Evolutionary conservation across 768 basidiomycete genomes (phyloP).

Genomic region (Suillus discolor): DNA sequence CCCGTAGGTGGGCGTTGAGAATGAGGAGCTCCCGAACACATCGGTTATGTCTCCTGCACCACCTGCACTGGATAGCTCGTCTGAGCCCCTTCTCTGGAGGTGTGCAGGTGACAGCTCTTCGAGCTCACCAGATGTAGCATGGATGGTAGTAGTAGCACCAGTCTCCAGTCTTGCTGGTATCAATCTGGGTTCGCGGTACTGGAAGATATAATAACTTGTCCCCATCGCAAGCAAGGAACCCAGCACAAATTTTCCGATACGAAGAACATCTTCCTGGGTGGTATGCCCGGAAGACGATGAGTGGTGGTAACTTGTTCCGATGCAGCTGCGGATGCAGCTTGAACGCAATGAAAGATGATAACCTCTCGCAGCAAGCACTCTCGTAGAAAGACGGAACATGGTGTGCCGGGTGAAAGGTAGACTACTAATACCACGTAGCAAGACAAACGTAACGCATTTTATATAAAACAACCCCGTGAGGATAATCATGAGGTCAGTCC

Average conservation of each 20-base stretch:
- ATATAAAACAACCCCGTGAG: background rate
- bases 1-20: slow-evolving; percentile 41
- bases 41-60: background rate
- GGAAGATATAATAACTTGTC: slow-evolving; percentile 21
- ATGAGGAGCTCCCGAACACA: slow-evolving; percentile 5
- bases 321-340: background rate
- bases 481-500: background rate
- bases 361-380: background rate
- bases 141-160: background rate
- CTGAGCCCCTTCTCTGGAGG: slow-evolving; percentile 6
- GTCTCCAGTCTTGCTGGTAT: slow-evolving; percentile 11
- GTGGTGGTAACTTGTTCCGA: background rate
- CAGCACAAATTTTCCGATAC: slow-evolving; percentile 16
- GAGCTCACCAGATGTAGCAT: background rate
- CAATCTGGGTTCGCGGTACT: slow-evolving; percentile 4
- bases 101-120: slow-evolving; percentile 7
- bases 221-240: slow-evolving; percentile 25
- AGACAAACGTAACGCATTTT: background rate
- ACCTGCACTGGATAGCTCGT: slow-evolving; percentile 1
- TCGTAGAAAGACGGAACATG: background rate
- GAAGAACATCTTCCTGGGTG: slow-evolving; percentile 11
- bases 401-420: background rate
- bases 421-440: background rate
- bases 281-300: background rate
- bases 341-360: background rate